A percentile compares a stretch with the other conserved stretches of the same genome.
Conservation (phyloP, 305 asterid species). For the Fraxinus sp. region DNA sequence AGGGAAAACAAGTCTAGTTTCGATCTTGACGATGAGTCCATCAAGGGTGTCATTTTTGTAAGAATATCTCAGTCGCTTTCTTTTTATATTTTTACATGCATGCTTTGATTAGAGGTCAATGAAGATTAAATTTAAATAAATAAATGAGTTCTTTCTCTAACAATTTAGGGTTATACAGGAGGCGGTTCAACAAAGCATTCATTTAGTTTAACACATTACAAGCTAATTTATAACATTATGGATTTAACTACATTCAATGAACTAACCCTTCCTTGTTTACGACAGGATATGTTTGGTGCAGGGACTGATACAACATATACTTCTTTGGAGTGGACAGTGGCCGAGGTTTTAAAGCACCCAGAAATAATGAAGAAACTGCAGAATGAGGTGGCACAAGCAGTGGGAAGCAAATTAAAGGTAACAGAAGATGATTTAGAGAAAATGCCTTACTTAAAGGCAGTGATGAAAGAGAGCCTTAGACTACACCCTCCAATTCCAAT, state of each 20-base stretch:
- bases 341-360: too few relatives aligned
- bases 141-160: not conserved
- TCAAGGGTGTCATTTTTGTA: not conserved
- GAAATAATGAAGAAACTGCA: too few relatives aligned
- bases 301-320: too few relatives aligned
- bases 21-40: not conserved
- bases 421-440: constrained; percentile 29
- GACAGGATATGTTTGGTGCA: not conserved
- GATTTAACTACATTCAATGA: not conserved
- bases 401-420: constrained; percentile 6
- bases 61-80: not conserved
- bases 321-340: too few relatives aligned
- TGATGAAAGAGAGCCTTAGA: constrained; percentile 42
- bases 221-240: too few relatives aligned
- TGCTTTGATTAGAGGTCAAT: not conserved
- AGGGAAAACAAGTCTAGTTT: not conserved
- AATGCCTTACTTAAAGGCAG: constrained; percentile 42
- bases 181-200: too few relatives aligned
- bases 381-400: too few relatives aligned
- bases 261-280: not conserved
- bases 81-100: not conserved
- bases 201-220: not conserved
- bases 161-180: not conserved
- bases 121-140: too few relatives aligned
- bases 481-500: constrained; percentile 34